Evolutionary conservation across 164 flowering plant species (phyloP), one percentile per base, ranked within the genome.

Genomic region (Cinnamomum chago): DNA sequence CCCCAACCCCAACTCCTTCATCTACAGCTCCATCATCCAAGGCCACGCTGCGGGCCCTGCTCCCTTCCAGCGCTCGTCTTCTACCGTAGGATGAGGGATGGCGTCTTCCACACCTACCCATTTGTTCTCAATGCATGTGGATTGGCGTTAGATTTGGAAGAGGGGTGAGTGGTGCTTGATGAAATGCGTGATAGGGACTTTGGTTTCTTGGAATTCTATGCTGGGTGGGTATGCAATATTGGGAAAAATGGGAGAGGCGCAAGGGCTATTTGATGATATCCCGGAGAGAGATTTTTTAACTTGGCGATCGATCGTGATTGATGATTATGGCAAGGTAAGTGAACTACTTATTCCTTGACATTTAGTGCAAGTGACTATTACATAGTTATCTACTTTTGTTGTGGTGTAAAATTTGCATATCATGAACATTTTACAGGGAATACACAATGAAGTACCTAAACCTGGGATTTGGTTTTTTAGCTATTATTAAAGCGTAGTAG

Each of bases 301-400:
- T 35, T 83, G 85, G 85, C 81, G n/a, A n/a, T n/a, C 84, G 75
- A 81, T 83, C 28, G 77, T 84, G 76, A 80, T 86, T 18, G 83
- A 80, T 67, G 84, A 82, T 55, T 82, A 81, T 76, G 80, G 25
- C 23, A 68, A 82, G 69, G 76, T 80, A 9, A 18, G 5, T 30
- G 33, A 30, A 30, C 67, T 50, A 78, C 66, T 25, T 1, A 0
- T 30, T 30, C 33, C 33, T 30, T 30, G 33, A 30, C 33, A 30
- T 30, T 30, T 30, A 27, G 28, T 27, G 28, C 28, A 2, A 27
- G 28, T 27, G 28, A 27, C 3, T 27, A 27, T 27, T 27, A 30
- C 6, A 30, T 5, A 30, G 5, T 30, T 5, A 30, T 30, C 6
- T 30, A 30, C 6, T 30, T 30, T 2, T 30, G 6, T 30, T 30